Percentiles rank a stretch among this genome's conserved stretches.
Conservation (phyloP, 2,329 filamentous ascomycete genomes). For the Trichoderma koningiopsis region DNA sequence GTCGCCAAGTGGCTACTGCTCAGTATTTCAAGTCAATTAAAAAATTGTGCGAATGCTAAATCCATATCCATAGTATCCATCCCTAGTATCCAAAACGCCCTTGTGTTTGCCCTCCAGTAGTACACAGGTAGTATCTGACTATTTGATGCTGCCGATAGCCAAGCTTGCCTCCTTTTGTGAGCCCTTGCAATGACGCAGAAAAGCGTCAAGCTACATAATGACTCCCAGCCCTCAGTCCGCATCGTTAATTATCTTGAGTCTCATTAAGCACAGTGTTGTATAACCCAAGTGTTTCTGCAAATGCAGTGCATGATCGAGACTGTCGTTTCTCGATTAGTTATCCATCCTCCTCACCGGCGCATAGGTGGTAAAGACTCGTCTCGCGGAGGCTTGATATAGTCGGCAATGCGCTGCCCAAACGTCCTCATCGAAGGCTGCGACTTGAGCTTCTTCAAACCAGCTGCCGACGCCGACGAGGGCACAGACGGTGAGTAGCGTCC, state of each 20-base stretch:
- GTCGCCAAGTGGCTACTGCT: not conserved
- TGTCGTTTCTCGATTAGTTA: not conserved
- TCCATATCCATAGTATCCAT: not conserved
- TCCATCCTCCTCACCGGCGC: not conserved
- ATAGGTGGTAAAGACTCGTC: not conserved
- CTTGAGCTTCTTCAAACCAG: not conserved
- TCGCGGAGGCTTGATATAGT: conserved; percentile 26
- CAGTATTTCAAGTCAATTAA: not conserved
- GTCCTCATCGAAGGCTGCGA: conserved; percentile 3
- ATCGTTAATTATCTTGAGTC: not conserved
- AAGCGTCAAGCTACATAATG: not conserved
- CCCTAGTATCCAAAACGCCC: not conserved
- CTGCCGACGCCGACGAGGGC: conserved; percentile 8
- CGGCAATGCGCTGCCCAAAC: conserved; percentile 23
- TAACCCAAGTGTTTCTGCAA: not conserved
- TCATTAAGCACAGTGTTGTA: not conserved
- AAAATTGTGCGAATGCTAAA: not conserved
- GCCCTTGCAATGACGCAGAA: not conserved
- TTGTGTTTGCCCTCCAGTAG: not conserved
- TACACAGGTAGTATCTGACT: not conserved
- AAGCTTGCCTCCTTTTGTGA: not conserved
- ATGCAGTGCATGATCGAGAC: not conserved
- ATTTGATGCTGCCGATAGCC: not conserved
- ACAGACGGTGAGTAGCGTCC: not conserved
- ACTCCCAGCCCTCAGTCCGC: not conserved